Evolutionary conservation across 305 asterid species (phyloP).

Genomic region (Lippia alba): DNA sequence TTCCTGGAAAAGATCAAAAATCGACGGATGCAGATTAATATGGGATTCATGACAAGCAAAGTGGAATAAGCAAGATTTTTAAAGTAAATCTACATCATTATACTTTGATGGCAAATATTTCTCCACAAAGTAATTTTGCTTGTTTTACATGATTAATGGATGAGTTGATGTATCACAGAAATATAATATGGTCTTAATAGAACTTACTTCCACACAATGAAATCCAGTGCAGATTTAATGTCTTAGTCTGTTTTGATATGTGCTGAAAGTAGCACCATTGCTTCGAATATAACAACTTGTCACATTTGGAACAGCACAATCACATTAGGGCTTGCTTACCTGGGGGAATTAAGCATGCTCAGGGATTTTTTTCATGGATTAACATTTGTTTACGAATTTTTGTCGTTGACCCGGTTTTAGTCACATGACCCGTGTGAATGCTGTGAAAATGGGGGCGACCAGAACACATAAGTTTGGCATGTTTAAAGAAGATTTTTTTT

Average conservation of each 20-base stretch:
- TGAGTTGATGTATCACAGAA: background rate
- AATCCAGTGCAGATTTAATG: no score
- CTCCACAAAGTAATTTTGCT: constrained; percentile 6
- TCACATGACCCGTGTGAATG: no score
- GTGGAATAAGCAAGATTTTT: constrained; percentile 1
- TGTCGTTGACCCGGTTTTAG: no score
- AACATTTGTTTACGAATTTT: no score
- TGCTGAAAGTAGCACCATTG: background rate
- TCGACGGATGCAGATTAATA: constrained; percentile 28
- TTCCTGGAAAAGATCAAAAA: constrained; percentile 59
- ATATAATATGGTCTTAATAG: background rate
- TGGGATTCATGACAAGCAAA: constrained; percentile 21
- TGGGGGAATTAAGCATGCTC: no score
- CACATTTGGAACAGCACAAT: constrained; percentile 2
- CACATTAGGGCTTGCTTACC: background rate
- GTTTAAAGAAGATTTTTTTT: no score
- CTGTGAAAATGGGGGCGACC: no score
- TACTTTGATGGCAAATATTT: constrained; percentile 7
- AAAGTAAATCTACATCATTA: constrained; percentile 16
- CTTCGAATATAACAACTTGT: background rate
- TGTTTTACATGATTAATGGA: constrained; percentile 6
- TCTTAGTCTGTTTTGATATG: no score
- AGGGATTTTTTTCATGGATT: no score
- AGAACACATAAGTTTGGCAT: no score
- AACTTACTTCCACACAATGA: constrained; percentile 17